Base-by-base conservation (phyloP, 2,329 filamentous ascomycete species). In the Macrophomina pseudophaseolina region DNA sequence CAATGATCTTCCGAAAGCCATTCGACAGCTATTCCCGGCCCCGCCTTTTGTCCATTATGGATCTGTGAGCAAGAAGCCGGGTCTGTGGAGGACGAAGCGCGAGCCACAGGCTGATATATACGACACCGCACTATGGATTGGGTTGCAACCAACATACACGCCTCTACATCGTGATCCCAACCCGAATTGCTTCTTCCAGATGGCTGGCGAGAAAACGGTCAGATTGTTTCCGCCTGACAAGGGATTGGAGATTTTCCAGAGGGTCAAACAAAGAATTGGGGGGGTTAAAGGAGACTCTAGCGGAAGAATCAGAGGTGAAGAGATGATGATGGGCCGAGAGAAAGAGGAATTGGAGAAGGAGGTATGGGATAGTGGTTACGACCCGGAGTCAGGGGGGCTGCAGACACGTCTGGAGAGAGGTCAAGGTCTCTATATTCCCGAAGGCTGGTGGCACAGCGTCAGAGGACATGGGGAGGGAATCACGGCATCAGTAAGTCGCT, bases 161-260 rank as follows among this genome's bases (percentile, higher is more conserved):
- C 93, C 95, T 3, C 82, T 97, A 3, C 95, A 99, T 78, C 87
- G 91, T 65, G 95, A 99, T 73, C 95, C 95, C 0, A 98, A 98
- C 73, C 93, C 93, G 0, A 99, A 99, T 74, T 73, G 97, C 0
- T 97, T 98, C 75, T 87, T 92, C 53, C 95, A 99, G 78, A 78
- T 98, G 12, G 87, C 87, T 16, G 88, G 92, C 4, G 78, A 75
- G 62, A 99, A 99, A 78, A 76, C 81, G 0, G 82, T 97, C 16
- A 85, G 93, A n/a, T 75, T 97, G 12, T 83, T 94, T 67, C 80
- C 83, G 4, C 93, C 93, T 0, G 74, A 78, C 0, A 73, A 82
- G 3, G 95, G 95, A 0, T 2, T 97, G 93, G 75, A 81, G 80
- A 42, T 73, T 74, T 38, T 82, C 86, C n/a, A 80, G 83, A 91